A percentile compares a stretch with the other conserved stretches of the same genome.
phyloP scores from a whole-genome alignment of 139 green algal species.

The Chlorella sp. region DNA sequence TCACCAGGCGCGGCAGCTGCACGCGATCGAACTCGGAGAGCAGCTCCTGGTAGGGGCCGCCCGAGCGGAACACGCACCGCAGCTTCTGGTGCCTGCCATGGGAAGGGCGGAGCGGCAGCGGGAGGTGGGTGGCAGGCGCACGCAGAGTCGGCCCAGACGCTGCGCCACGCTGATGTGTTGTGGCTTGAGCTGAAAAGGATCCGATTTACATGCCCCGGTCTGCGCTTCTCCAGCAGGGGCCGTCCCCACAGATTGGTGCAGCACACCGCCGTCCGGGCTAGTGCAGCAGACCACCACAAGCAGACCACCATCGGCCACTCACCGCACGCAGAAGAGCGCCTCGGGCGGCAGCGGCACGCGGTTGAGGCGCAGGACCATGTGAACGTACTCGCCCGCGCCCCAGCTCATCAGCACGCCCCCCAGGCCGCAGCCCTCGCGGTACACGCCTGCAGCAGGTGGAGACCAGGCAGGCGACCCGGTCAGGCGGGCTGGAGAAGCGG shows the following conservation, averaged over 20 bases:
- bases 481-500: too few relatives aligned
- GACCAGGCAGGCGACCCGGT: too few relatives aligned
- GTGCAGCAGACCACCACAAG: background rate
- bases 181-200: background rate
- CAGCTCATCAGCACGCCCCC: conserved; percentile 73
- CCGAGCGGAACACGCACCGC: conserved; percentile 47
- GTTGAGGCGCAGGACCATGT: conserved; percentile 78
- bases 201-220: background rate
- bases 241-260: too few relatives aligned
- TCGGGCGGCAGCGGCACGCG: conserved; percentile 65
- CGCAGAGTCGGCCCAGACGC: background rate
- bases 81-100: conserved; percentile 54
- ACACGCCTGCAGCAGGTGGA: conserved; percentile 65
- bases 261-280: too few relatives aligned
- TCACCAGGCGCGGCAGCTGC: conserved; percentile 71
- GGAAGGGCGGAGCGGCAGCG: background rate
- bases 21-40: conserved; percentile 63
- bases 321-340: conserved; percentile 79
- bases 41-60: conserved; percentile 72
- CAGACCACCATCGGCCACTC: background rate
- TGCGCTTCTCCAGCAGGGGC: too few relatives aligned
- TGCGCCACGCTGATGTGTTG: too few relatives aligned
- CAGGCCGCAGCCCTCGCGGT: conserved; percentile 59
- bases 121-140: background rate
- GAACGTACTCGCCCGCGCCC: conserved; percentile 85